Conservation (phyloP, 305 asterid species). For the Solanum chacoense region DNA sequence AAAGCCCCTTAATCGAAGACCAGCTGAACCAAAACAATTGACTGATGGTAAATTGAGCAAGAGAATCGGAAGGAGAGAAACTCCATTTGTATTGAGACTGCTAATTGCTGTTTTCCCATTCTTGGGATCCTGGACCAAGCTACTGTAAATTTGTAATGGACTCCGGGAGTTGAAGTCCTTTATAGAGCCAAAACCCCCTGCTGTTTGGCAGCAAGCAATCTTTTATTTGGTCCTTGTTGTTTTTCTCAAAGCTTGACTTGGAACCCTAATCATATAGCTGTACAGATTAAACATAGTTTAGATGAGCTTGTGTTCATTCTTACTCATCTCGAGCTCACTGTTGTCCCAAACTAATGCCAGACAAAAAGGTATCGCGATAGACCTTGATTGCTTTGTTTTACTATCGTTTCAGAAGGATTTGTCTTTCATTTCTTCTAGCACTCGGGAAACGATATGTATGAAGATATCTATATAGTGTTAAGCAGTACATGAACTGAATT, state of each 20-base stretch:
- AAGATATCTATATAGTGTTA: background rate
- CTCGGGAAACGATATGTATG: background rate
- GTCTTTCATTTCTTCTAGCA: background rate
- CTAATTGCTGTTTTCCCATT: conserved; percentile 46
- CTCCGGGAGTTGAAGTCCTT: background rate
- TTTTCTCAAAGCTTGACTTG: background rate
- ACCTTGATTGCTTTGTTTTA: background rate
- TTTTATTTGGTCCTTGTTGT: background rate
- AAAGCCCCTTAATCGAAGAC: background rate
- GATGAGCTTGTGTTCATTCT: background rate
- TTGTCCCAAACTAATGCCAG: background rate
- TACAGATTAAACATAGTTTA: background rate
- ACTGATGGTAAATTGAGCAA: conserved; percentile 26
- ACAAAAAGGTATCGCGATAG: background rate
- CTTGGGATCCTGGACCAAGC: conserved; percentile 52
- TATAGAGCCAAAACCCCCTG: background rate
- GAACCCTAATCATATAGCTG: background rate
- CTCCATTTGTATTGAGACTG: conserved; percentile 35
- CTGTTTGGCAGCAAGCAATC: background rate
- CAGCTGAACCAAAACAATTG: conserved; percentile 6
- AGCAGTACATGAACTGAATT: background rate
- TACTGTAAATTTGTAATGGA: conserved; percentile 1
- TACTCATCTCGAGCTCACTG: background rate
- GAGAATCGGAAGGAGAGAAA: conserved; percentile 36
- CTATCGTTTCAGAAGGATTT: background rate